These are phyloP conservation scores for Suillus tomentosus DNA, from an alignment of 768 basidiomycete genomes.

Conservation along the genomic window DNA sequence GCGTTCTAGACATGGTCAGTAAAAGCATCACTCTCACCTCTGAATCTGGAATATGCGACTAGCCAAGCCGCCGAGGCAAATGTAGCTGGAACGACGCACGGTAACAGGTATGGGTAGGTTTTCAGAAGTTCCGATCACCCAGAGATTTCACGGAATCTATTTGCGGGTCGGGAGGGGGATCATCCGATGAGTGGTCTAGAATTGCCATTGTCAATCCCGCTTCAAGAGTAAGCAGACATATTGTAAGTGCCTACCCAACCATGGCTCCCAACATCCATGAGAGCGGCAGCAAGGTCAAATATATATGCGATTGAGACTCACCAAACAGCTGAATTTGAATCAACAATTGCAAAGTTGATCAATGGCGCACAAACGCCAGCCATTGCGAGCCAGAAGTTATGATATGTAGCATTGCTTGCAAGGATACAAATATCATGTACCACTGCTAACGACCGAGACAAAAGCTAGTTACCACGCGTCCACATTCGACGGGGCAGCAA, in stretches of 20 bases:
- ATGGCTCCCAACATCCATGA: constrained; percentile 36
- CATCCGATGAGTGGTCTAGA: constrained; percentile 61
- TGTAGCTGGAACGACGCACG: constrained; percentile 36
- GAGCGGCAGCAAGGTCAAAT: constrained; percentile 21
- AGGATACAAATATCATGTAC: neutral
- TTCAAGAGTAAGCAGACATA: neutral
- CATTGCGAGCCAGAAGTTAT: neutral
- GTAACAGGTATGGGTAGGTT: constrained; percentile 52
- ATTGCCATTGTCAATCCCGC: neutral
- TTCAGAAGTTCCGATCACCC: constrained; percentile 46
- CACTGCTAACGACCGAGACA: neutral
- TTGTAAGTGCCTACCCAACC: constrained; percentile 29
- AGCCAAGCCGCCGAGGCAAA: constrained; percentile 27
- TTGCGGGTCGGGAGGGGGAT: constrained; percentile 53
- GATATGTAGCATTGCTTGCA: neutral
- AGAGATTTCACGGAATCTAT: constrained; percentile 53
- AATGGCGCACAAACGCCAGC: too few species aligned
- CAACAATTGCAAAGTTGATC: neutral
- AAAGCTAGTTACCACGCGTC: neutral
- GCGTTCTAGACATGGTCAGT: neutral
- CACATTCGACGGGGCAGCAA: constrained; percentile 12
- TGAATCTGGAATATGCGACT: constrained; percentile 24
- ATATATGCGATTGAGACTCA: neutral
- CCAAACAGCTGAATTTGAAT: neutral
- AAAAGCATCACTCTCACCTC: constrained; percentile 24